These are phyloP conservation scores for Schoenoplectus triqueter DNA, from an alignment of 202 grass and related monocot genomes.

Conservation along the genomic window DNA sequence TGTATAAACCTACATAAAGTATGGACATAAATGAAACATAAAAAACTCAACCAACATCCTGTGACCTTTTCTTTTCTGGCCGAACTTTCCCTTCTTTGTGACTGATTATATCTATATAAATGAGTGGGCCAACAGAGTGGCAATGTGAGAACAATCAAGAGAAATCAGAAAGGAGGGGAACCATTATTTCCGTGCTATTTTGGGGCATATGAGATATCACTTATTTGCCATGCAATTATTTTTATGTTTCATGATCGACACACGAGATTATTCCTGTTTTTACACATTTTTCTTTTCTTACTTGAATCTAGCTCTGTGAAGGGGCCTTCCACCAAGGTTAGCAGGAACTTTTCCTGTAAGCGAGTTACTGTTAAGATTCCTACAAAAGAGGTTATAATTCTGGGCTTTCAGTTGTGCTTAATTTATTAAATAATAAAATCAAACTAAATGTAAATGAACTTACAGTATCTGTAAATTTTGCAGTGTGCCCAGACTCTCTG, in stretches of 20 bases:
- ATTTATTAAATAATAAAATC: conserved; percentile 28
- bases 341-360: conserved; percentile 89
- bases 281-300: conserved; percentile 41
- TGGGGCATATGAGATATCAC: neutral
- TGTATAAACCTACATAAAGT: neutral
- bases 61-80: neutral
- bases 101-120: neutral
- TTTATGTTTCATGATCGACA: neutral
- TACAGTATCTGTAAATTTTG: conserved; percentile 70
- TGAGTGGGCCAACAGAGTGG: neutral
- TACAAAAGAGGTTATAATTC: conserved; percentile 39
- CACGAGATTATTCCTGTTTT: neutral
- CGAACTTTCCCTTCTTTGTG: neutral
- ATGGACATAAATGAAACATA: neutral
- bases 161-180: neutral
- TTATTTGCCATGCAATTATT: neutral
- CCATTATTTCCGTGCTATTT: neutral
- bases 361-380: conserved; percentile 91
- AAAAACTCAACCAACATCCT: neutral
- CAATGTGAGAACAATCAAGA: neutral
- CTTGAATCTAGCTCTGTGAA: conserved; percentile 98
- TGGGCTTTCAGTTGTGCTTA: neutral
- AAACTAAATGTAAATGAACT: conserved; percentile 44
- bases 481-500: conserved; percentile 79
- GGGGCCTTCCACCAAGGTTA: conserved; percentile 80